Evolutionary conservation across 495 filamentous ascomycete genomes (phyloP).

Genomic region (Oidiodendron maius): DNA sequence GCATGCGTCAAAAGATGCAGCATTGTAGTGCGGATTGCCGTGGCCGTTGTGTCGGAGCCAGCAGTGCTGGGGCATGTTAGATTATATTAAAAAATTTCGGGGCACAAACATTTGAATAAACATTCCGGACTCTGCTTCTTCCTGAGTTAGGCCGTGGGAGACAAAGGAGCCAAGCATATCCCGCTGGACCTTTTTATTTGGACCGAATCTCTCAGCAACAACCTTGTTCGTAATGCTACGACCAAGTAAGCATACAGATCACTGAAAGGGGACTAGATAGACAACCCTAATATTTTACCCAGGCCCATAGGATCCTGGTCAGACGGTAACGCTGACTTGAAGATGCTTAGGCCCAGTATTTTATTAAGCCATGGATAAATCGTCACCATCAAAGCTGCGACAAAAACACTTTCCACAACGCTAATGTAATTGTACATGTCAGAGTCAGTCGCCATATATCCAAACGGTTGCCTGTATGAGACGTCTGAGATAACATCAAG

Average conservation of each 20-base stretch:
- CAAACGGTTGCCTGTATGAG: conserved; percentile 46
- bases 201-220: conserved; percentile 26
- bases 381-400: conserved; percentile 5
- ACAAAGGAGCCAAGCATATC: conserved; percentile 44
- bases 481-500: conserved; percentile 40
- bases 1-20: conserved; percentile 41
- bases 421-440: conserved; percentile 42
- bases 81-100: background rate
- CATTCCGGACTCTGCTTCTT: conserved; percentile 33
- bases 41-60: conserved; percentile 58
- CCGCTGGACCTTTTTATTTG: conserved; percentile 18
- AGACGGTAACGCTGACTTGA: conserved; percentile 37
- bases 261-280: background rate
- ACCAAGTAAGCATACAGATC: background rate
- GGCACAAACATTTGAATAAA: conserved; percentile 28
- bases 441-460: conserved; percentile 36
- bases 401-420: background rate
- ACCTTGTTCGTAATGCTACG: conserved; percentile 10
- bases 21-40: conserved; percentile 49
- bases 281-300: conserved; percentile 45
- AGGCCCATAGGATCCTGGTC: conserved; percentile 42
- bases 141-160: conserved; percentile 30
- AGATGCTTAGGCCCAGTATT: conserved; percentile 30
- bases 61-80: conserved; percentile 31
- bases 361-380: conserved; percentile 25